Conservation (phyloP, 2,329 filamentous ascomycete species). For the Pleurostoma richardsiae region DNA sequence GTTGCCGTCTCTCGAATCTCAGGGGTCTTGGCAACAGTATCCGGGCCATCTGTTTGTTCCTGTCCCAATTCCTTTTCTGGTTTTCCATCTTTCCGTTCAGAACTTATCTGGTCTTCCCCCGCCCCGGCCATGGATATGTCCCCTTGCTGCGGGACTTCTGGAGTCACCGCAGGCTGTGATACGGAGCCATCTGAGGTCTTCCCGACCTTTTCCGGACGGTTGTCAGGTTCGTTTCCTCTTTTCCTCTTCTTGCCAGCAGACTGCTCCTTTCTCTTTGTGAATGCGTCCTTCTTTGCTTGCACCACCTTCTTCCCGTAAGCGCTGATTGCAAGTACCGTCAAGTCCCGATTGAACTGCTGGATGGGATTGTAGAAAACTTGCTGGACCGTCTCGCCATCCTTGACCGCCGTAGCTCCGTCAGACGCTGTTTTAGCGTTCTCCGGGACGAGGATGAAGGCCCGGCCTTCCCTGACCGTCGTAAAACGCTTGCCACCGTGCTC, state of each 20-base stretch:
- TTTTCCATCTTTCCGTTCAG: background rate
- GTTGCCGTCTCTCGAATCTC: background rate
- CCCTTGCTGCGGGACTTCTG: background rate
- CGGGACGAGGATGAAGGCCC: conserved; percentile 52
- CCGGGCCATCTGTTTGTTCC: too few relatives aligned
- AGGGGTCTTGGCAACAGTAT: too few relatives aligned
- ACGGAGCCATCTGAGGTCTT: conserved; percentile 1
- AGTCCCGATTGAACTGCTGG: conserved; percentile 95
- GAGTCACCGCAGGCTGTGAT: background rate
- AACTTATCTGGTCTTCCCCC: background rate
- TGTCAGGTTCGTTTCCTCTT: conserved; percentile 25
- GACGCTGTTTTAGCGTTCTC: conserved; percentile 17
- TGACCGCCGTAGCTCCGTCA: conserved; percentile 23
- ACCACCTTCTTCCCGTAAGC: conserved; percentile 68
- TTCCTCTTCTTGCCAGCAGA: conserved; percentile 33
- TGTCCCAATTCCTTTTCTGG: background rate
- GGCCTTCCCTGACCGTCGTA: conserved; percentile 48
- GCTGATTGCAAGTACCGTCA: conserved; percentile 89
- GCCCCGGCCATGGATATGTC: background rate
- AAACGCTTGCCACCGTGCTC: conserved; percentile 42
- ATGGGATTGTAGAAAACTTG: conserved; percentile 99
- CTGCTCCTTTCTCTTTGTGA: conserved; percentile 39
- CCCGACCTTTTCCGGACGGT: conserved; percentile 2
- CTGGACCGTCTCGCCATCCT: conserved; percentile 56
- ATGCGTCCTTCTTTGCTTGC: conserved; percentile 9